Evolutionary conservation across 495 filamentous ascomycete species (phyloP), one percentile per base, ranked within the genome.

Genomic region (Penicillium malachiteum): DNA sequence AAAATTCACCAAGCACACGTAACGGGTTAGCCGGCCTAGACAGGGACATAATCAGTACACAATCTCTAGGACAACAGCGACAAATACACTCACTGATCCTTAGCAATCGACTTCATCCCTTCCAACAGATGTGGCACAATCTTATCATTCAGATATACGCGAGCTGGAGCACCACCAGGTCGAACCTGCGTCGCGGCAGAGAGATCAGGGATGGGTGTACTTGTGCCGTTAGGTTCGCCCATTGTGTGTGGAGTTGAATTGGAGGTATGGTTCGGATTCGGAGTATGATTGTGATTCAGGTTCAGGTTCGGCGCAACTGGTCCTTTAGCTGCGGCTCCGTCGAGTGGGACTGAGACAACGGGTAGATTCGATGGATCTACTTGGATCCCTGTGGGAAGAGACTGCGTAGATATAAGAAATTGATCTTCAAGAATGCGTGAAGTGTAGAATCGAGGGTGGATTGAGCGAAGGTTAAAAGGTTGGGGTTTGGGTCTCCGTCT

Each of bases 111-210:
- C 79, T 96, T 97, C 91, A 98, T 92, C 7, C 90, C 94, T 62
- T 97, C 92, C 34, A 98, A 69, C 57, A 98, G 66, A 50, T 86
- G 82, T 7, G 86, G 87, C 13, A 92, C 93, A 51, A 98, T 84
- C 65, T 91, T 92, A 66, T 85, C 78, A 62, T 97, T 97, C 69
- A 98, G 74, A 72, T 96, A 98, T 55, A 89, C 84, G 33, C 94
- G 81, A 3, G 90, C 88, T 5, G 92, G 90, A 1, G 90, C 90
- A 39, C 94, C 94, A 62, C 96, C 91, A 70, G 78, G 72, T 6
- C 74, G 72, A 6, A 71, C 55, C 17, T 71, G 71, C 51, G 75
- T 77, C 60, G 60, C 68, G 62, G 68, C 52, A 5, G 74, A 67
- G 5, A 78, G 62, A 16, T 78, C 67, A 7, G 65, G 42, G 13